Base-by-base conservation (phyloP, 345 rosid species). In the Heritiera fomes region DNA sequence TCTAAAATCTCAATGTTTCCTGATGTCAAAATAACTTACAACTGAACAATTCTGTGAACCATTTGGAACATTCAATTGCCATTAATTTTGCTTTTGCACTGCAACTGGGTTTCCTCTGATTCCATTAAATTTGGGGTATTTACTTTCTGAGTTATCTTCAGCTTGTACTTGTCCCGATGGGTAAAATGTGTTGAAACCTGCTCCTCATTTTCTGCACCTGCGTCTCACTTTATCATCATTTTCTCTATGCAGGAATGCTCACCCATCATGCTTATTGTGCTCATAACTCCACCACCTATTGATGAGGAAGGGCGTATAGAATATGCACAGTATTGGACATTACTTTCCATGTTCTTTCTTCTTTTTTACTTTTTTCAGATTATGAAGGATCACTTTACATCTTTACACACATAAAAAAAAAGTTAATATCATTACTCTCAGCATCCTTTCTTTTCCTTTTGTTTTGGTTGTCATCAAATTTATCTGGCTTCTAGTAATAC, bases 231-330 rank as follows among this genome's bases (percentile, higher is more conserved):
- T 73, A 23, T 23, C 28, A 46, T 65, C 60, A 13, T 1, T 77
- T 67, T 77, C 80, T 81, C 75, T 78, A 77, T 23, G 76, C 86
- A 93, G 99, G 82, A 85, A 81, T 86, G 91, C 77, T 89, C 91
- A 13, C 88, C 97, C 45, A 82, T 90, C 55, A 90, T 92, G 93
- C 82, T 90, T 5, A 79, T 95, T 52, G 92, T 90, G 83, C 97
- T 95, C 63, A 87, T 95, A 55, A 87, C 98, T 75, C 97, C 98
- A 62, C 98, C 99, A 20, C 97, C 99, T 18, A 45, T 93, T n/a
- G 92, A 92, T 62, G 97, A 87, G 82, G 86, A 83, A 71, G 92
- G 94, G 38, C 92, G 94, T 8, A 75, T 73, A 56, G 84, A 83
- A 41, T 89, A 79, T 87, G 99, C 94, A 58, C 80, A 78, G 98